phyloP scores from a whole-genome alignment of 2,329 filamentous ascomycete species.

The Aureobasidium sp. region DNA sequence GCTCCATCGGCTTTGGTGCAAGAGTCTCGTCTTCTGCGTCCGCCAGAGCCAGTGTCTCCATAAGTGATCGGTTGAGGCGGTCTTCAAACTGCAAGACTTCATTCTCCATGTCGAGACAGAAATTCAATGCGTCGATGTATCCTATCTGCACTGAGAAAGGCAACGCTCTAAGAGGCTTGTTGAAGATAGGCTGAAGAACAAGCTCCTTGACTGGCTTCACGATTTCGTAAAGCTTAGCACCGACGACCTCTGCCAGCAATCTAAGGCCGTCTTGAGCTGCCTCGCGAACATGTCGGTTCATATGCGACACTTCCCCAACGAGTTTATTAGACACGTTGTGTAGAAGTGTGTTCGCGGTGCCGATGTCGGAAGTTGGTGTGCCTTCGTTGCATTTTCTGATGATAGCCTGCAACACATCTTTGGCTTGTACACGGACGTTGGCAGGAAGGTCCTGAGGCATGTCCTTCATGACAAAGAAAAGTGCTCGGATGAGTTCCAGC shows the following conservation, averaged over 20 bases:
- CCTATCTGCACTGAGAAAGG: conserved; percentile 95
- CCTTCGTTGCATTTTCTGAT: conserved; percentile 70
- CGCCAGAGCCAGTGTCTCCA: conserved; percentile 87
- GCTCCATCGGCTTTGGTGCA: conserved; percentile 86
- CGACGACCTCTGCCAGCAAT: conserved; percentile 69
- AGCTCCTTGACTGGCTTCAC: conserved; percentile 85
- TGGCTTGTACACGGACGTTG: conserved; percentile 73
- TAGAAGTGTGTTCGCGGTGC: conserved; percentile 57
- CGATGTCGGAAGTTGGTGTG: conserved; percentile 69
- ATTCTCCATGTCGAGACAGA: conserved; percentile 80
- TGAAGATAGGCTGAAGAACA: conserved; percentile 84
- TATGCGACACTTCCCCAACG: conserved; percentile 82
- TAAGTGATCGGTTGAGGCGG: conserved; percentile 75
- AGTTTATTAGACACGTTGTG: conserved; percentile 74
- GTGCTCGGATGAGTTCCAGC: conserved; percentile 77
- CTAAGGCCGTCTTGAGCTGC: conserved; percentile 75
- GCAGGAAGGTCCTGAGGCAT: conserved; percentile 92
- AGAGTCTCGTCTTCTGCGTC: conserved; percentile 92
- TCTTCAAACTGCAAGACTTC: conserved; percentile 91
- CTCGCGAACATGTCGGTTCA: conserved; percentile 89
- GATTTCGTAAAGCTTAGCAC: conserved; percentile 75
- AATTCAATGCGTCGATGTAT: conserved; percentile 96
- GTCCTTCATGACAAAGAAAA: conserved; percentile 97
- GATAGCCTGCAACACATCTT: conserved; percentile 72
- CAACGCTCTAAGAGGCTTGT: conserved; percentile 84